Evolutionary conservation across 2,329 filamentous ascomycete species (phyloP).

Genomic region (Parasarocladium wereldwijsianum): DNA sequence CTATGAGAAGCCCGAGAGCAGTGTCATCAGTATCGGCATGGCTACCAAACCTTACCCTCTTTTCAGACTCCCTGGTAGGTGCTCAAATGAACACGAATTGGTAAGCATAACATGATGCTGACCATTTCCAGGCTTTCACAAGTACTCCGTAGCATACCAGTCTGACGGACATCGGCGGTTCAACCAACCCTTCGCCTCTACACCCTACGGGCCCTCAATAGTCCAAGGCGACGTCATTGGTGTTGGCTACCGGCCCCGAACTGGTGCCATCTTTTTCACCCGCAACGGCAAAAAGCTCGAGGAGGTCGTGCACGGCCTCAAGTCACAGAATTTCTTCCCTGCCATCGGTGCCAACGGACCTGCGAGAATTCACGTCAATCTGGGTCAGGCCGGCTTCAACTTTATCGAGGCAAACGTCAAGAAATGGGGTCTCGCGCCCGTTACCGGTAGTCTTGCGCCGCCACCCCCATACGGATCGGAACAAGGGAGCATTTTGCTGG

Average conservation of each 20-base stretch:
- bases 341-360: slow-evolving; percentile 94
- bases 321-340: slow-evolving; percentile 93
- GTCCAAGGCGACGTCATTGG: slow-evolving; percentile 94
- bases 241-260: slow-evolving; percentile 86
- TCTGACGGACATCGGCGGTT: slow-evolving; percentile 76
- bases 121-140: slow-evolving; percentile 56
- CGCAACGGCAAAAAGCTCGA: slow-evolving; percentile 96
- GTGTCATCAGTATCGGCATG: slow-evolving; percentile 80
- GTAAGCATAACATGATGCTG: background rate
- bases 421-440: slow-evolving; percentile 96
- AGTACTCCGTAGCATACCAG: slow-evolving; percentile 80
- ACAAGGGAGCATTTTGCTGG: slow-evolving; percentile 88
- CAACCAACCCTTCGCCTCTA: slow-evolving; percentile 79
- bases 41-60: slow-evolving; percentile 94
- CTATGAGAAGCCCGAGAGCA: slow-evolving; percentile 88
- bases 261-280: slow-evolving; percentile 93
- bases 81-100: slow-evolving; percentile 1
- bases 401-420: slow-evolving; percentile 99
- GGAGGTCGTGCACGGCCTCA: slow-evolving; percentile 83
- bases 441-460: slow-evolving; percentile 86
- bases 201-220: slow-evolving; percentile 67
- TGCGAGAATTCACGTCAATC: slow-evolving; percentile 87
- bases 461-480: slow-evolving; percentile 95
- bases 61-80: slow-evolving; percentile 79
- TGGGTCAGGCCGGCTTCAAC: slow-evolving; percentile 94